Base-by-base conservation (phyloP, 352 stramenopile genomes). In the Peronospora tabacina region DNA sequence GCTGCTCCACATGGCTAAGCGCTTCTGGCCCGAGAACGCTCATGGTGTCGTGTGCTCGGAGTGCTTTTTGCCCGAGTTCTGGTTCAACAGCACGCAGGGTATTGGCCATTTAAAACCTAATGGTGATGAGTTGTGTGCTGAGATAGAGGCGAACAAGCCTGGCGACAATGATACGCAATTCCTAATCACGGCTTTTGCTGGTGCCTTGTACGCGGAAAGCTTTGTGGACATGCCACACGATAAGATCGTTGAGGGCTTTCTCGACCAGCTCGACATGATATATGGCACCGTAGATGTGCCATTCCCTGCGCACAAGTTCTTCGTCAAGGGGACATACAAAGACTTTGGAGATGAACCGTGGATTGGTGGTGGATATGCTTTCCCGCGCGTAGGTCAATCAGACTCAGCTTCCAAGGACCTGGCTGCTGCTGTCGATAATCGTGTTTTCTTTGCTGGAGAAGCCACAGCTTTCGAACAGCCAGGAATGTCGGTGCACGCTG, bases 31-130 rank as follows among this genome's bases (percentile, higher is more conserved):
- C 7, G 64, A 60, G 42, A 72, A 89, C 46, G 70, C 77, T 7
- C 81, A 91, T 48, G 81, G 81, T 30, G 70, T 91, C 30, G 80
- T 91, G 44, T 91, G 81, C 61, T 88, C 77, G 17, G 74, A 88
- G 29, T 82, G 68, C 46, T 91, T 91, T 61, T 26, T 91, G 55
- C 81, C 81, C 9, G 81, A 91, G 61, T 91, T 89, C 35, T 91
- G 81, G 81, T 63, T 89, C 32, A 89, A 91, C 59, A 84, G 57
- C 55, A 82, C 73, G 11, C 49, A 70, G 7, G 81, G 81, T 17
- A 72, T 89, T 20, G 81, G 81, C 7, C 56, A 81, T 29, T 29
- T 89, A 38, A 57, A 82, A 35, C 36, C 63, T 16, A 78, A 88
- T 37, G 80, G 68, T 10, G 71, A 88, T 28, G 61, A 61, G n/a